Conservation (phyloP, 1,284 basidiomycete species). For the Naganishia sp. region DNA sequence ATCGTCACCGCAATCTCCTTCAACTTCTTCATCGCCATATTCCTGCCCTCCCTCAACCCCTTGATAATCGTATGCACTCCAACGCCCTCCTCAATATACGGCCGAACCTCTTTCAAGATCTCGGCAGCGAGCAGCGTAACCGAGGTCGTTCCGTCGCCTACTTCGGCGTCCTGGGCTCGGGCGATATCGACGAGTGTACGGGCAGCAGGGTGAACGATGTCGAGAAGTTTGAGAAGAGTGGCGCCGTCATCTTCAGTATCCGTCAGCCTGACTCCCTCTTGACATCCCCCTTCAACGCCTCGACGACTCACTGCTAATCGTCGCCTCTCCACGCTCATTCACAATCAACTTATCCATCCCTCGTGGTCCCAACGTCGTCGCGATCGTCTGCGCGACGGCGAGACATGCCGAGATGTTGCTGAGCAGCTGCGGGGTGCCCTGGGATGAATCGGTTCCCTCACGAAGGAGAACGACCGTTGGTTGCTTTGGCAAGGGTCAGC, state of each 20-base stretch:
- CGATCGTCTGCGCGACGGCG: constrained; percentile 82
- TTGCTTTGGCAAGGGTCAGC: constrained; percentile 62
- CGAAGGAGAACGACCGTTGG: constrained; percentile 89
- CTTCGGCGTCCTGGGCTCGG: constrained; percentile 95
- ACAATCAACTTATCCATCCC: constrained; percentile 98
- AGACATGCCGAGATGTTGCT: constrained; percentile 96
- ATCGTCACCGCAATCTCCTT: constrained; percentile 87
- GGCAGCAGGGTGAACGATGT: constrained; percentile 96
- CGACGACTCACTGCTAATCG: constrained; percentile 72
- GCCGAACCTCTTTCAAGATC: constrained; percentile 86
- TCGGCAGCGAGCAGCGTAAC: constrained; percentile 94
- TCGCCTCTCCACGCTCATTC: constrained; percentile 85
- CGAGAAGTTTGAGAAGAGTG: constrained; percentile 93
- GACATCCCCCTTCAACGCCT: neutral
- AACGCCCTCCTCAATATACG: constrained; percentile 94
- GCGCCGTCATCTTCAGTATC: constrained; percentile 75
- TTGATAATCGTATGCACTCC: constrained; percentile 98
- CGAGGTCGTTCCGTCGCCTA: constrained; percentile 96
- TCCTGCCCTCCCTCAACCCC: constrained; percentile 84
- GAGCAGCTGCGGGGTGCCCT: constrained; percentile 89
- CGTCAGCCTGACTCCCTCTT: neutral
- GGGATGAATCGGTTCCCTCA: constrained; percentile 95
- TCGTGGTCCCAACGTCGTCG: constrained; percentile 93
- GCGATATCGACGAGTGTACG: constrained; percentile 96
- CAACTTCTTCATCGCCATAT: constrained; percentile 82